Evolutionary conservation across 2,329 filamentous ascomycete species (phyloP), one percentile per base, ranked within the genome.

Genomic region (Curvularia eragrostidis): DNA sequence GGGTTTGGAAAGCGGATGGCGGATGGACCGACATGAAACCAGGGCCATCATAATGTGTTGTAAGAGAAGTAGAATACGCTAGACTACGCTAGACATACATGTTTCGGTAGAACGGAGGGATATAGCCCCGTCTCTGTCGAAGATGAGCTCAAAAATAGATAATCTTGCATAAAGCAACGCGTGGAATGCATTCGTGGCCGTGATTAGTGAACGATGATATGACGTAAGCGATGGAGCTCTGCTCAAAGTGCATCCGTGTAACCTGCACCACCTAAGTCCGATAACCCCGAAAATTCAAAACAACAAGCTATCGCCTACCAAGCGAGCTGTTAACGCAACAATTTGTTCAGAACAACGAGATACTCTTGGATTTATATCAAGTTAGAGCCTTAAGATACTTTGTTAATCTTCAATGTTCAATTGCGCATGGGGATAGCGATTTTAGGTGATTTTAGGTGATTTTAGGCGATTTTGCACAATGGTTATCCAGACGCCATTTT

Each of bases 1-100:
- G 90, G 1, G 83, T 81, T 10, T 94, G 91, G 91, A 82, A 82
- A 23, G 76, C 71, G 1, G 82, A 88, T 51, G 85, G 88, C 1
- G 79, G 82, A 32, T 94, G 91, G 91, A 79, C 79, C 42, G 74
- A 84, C 24, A 91, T 91, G 88, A 75, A 80, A 66, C 68, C 83
- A 1, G 89, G 89, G 0, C 85, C 89, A 38, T 58, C 55, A 12
- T 58, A 34, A 54, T 26, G 23, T 30, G 18, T 28, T 46, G 19
- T 46, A 21, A 19, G n/a, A 32, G 4, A 34, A 3, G 18, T 34
- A 15, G 26, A 47, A 10, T 9, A 43, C 5, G 12, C 24, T 26
- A 24, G 21, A 43, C 36, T n/a, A n/a, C n/a, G n/a, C n/a, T n/a
- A n/a, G n/a, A n/a, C n/a, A n/a, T 42, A 24, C 26, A 39, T 18